Percentiles rank a stretch among this genome's conserved stretches.
Conservation (phyloP, 768 basidiomycete species). For the Lepiota subincarnata region DNA sequence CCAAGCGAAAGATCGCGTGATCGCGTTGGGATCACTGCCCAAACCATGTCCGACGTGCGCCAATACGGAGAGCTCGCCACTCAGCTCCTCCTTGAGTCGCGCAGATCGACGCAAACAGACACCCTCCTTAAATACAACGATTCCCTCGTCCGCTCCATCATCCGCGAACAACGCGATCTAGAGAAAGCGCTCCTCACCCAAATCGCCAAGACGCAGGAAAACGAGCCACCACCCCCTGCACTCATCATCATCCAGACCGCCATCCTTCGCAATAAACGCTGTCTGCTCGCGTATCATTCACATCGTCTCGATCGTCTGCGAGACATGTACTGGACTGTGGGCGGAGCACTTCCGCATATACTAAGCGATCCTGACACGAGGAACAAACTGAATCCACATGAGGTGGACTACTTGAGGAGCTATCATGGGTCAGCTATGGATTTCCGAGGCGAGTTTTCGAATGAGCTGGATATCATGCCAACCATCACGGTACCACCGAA, state of each 20-base stretch:
- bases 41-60: constrained; percentile 52
- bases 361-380: constrained; percentile 65
- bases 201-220: constrained; percentile 23
- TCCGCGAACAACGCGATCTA: constrained; percentile 90
- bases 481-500: constrained; percentile 81
- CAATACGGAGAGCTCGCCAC: constrained; percentile 86
- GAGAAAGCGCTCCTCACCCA: constrained; percentile 50
- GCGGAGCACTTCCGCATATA: constrained; percentile 83
- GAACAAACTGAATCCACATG: constrained; percentile 49
- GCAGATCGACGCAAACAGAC: constrained; percentile 79
- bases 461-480: constrained; percentile 84
- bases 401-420: constrained; percentile 69
- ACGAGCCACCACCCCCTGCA: constrained; percentile 43
- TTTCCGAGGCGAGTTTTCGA: constrained; percentile 79
- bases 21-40: constrained; percentile 15
- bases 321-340: constrained; percentile 86
- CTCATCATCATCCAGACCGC: constrained; percentile 86
- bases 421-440: constrained; percentile 81
- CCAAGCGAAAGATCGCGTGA: background rate
- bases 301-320: constrained; percentile 81
- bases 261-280: constrained; percentile 92
- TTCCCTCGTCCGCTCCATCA: constrained; percentile 75
- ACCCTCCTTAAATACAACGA: constrained; percentile 92
- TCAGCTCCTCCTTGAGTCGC: constrained; percentile 82
- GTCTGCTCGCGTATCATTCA: constrained; percentile 87